A percentile compares a stretch with the other conserved stretches of the same genome.
phyloP scores from a whole-genome alignment of 2,329 filamentous ascomycete genomes.

The Diaporthe humulicola region DNA sequence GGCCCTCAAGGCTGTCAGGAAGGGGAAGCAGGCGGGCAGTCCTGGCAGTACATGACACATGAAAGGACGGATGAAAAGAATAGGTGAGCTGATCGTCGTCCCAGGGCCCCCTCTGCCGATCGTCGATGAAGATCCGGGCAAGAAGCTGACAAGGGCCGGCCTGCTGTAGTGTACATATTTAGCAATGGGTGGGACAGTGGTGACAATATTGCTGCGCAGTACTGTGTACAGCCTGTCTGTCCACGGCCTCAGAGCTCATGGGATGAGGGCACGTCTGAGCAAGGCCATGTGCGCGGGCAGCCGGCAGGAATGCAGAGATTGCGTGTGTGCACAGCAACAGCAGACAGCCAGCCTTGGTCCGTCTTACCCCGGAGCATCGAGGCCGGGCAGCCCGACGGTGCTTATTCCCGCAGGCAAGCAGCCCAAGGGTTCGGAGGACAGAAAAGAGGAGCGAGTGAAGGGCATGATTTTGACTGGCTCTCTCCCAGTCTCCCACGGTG shows the following conservation, averaged over 20 bases:
- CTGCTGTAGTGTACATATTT: neutral
- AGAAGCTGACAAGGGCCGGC: conserved; percentile 24
- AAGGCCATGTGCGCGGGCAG: neutral
- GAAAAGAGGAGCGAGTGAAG: conserved; percentile 2
- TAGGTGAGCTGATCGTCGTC: conserved; percentile 20
- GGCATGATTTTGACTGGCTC: conserved; percentile 1
- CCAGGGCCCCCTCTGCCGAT: conserved; percentile 26
- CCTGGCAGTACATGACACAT: conserved; percentile 20
- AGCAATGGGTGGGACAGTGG: neutral
- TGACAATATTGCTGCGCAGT: neutral
- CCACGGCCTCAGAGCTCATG: neutral
- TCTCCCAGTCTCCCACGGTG: too few relatives aligned
- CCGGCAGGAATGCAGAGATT: neutral
- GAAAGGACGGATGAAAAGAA: conserved; percentile 7
- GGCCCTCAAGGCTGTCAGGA: neutral
- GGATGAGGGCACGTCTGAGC: neutral
- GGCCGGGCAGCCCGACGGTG: conserved; percentile 13
- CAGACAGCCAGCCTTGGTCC: neutral
- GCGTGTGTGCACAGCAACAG: neutral
- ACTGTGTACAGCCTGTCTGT: neutral
- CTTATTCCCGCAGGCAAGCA: conserved; percentile 9
- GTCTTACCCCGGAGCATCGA: neutral
- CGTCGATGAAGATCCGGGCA: conserved; percentile 24
- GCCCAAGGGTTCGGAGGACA: neutral
- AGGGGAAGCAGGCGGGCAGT: neutral